Base-by-base conservation (phyloP, 2,329 filamentous ascomycete species). In the Colletotrichum karsti region DNA sequence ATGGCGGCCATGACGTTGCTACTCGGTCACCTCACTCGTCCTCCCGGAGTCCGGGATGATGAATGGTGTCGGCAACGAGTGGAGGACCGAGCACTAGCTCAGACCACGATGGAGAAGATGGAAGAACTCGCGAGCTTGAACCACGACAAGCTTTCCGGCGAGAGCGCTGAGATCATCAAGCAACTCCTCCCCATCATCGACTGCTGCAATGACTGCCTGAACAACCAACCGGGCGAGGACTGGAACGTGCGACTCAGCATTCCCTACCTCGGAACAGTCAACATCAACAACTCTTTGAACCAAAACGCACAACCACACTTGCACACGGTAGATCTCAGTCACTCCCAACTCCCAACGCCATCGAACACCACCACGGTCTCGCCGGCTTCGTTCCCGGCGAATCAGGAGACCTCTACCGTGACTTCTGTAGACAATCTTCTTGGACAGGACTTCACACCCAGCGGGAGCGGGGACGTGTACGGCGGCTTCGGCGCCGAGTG, bases 1-100 rank as follows among this genome's bases (percentile, higher is more conserved):
- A 83, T 87, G 1, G 85, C 85, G 0, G 80, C 82, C 37, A 84
- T 85, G 77, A 83, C 85, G 0, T 76, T 88, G 3, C 79, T 87
- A 26, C 76, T 88, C 0, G 83, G 83, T 0, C 84, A 88, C 69
- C 78, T 88, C 1, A 80, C 82, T 8, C 46, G 48, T 10, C 63
- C 48, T 3, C 18, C 70, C 6, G 35, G 30, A 9, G 35, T 48
- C 4, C 65, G 69, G 35, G 59, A 64, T 67, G 20, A 74, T 69
- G 70, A 69, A 70, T 73, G 75, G 44, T 54, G 63, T 13, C 73
- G 30, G 5, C 65, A 72, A 39, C 76, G 78, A 56, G 73, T 73
- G 1, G 75, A 75, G 2, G 84, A 86, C 56, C 75, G 78, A 5
- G 71, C 71, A 3, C 64, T 85, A 7, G 76, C 82, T 2, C 74